These are phyloP conservation scores for Cyberlindnera mycetangii DNA, from an alignment of 805 yeast genomes.

Conservation along the genomic window DNA sequence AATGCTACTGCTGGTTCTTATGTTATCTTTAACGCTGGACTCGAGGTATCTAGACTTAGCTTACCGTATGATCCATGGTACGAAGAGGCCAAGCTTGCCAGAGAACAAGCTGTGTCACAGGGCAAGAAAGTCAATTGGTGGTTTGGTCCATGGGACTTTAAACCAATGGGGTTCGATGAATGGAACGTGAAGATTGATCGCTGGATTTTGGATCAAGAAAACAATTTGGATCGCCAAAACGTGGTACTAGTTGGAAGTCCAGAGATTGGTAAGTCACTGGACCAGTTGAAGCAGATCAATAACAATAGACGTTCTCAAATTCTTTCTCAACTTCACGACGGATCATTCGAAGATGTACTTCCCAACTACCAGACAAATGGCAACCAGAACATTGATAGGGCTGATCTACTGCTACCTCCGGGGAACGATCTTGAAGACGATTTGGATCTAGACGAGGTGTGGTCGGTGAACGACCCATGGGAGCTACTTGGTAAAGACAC, in stretches of 20 bases:
- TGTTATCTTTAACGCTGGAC: conserved; percentile 49
- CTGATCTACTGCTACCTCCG: conserved; percentile 14
- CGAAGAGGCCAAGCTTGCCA: conserved; percentile 58
- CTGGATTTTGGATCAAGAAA: conserved; percentile 26
- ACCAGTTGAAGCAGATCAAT: conserved; percentile 17
- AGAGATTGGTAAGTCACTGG: conserved; percentile 19
- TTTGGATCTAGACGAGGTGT: conserved; percentile 25
- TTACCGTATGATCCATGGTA: conserved; percentile 65
- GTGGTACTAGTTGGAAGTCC: conserved; percentile 14
- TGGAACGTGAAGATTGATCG: conserved; percentile 28
- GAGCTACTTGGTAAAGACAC: conserved; percentile 21
- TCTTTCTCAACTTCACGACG: conserved; percentile 17
- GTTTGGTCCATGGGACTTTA: conserved; percentile 63
- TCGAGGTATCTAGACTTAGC: conserved; percentile 52
- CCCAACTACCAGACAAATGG: conserved; percentile 18
- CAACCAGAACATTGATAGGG: conserved; percentile 12
- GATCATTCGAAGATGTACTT: conserved; percentile 17
- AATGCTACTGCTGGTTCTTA: conserved; percentile 43
- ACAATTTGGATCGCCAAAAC: conserved; percentile 9
- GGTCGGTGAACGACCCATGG: conserved; percentile 30
- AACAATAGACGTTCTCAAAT: conserved; percentile 21
- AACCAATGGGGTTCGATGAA: conserved; percentile 47
- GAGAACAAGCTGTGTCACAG: conserved; percentile 39
- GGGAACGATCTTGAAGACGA: conserved; percentile 23
- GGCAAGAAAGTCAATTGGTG: conserved; percentile 54